A percentile compares a stretch with the other conserved stretches of the same genome.
phyloP scores from a whole-genome alignment of 2,329 filamentous ascomycete species.

The Chlorencoelia australis region DNA sequence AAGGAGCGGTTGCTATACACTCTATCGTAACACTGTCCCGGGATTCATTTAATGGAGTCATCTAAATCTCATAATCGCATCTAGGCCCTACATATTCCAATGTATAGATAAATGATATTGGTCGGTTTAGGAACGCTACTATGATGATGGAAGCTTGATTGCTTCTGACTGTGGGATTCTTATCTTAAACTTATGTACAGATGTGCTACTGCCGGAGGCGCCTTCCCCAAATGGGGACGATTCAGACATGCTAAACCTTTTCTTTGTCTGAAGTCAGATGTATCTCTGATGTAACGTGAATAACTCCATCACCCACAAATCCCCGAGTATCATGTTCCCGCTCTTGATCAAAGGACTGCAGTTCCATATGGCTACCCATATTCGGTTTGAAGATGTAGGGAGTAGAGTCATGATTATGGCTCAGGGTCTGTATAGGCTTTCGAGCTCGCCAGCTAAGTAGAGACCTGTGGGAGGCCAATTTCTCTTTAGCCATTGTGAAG shows the following conservation, averaged over 20 bases:
- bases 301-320: neutral
- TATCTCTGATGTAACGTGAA: neutral
- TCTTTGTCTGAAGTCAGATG: neutral
- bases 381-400: neutral
- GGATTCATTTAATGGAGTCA: too few relatives aligned
- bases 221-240: too few relatives aligned
- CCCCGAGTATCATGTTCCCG: neutral
- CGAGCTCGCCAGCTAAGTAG: neutral
- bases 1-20: too few relatives aligned
- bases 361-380: neutral
- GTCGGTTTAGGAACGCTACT: too few relatives aligned
- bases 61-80: too few relatives aligned
- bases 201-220: too few relatives aligned
- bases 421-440: neutral
- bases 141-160: too few relatives aligned
- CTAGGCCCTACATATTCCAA: too few relatives aligned
- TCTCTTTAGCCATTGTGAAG: neutral
- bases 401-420: neutral
- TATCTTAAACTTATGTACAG: too few relatives aligned
- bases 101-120: too few relatives aligned
- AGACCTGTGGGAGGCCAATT: neutral
- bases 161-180: too few relatives aligned
- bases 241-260: neutral
- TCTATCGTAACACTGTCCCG: too few relatives aligned
- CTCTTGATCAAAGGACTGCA: neutral